Percentiles rank a stretch among this genome's conserved stretches.
Conservation (phyloP, 2,329 filamentous ascomycete genomes). For the Phaeosphaeria sp. region DNA sequence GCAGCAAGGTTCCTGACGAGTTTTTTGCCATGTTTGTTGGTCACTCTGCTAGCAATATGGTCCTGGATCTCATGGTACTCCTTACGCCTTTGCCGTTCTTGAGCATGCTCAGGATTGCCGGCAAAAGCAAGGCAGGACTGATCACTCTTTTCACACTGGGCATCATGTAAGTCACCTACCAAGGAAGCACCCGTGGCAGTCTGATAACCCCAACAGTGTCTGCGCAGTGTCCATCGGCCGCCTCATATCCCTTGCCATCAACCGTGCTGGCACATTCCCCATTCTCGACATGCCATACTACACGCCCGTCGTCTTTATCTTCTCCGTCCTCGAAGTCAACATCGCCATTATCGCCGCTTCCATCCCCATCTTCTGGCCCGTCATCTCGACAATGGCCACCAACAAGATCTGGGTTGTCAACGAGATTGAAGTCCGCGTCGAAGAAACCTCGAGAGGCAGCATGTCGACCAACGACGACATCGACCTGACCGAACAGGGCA, state of each 20-base stretch:
- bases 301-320: slow-evolving; percentile 39
- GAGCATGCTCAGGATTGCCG: slow-evolving; percentile 34
- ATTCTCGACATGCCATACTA: slow-evolving; percentile 39
- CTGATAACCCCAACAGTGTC: slow-evolving; percentile 28
- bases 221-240: slow-evolving; percentile 37
- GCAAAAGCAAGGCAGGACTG: slow-evolving; percentile 37
- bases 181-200: background rate
- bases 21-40: slow-evolving; percentile 40
- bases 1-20: slow-evolving; percentile 34
- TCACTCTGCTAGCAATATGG: slow-evolving; percentile 42
- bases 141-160: slow-evolving; percentile 42
- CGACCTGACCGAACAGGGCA: slow-evolving; percentile 20
- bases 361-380: slow-evolving; percentile 50
- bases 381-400: slow-evolving; percentile 35
- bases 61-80: slow-evolving; percentile 41
- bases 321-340: slow-evolving; percentile 47
- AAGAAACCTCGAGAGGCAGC: slow-evolving; percentile 24
- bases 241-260: slow-evolving; percentile 34
- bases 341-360: slow-evolving; percentile 47
- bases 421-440: slow-evolving; percentile 45
- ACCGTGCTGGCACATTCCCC: slow-evolving; percentile 41
- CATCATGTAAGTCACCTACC: slow-evolving; percentile 37
- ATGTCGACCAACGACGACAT: slow-evolving; percentile 20
- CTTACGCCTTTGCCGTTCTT: slow-evolving; percentile 42
- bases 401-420: slow-evolving; percentile 50